Percentiles rank a stretch among this genome's conserved stretches.
Conservation (phyloP, 2,329 filamentous ascomycete species). For the Aspergillus intermedius region DNA sequence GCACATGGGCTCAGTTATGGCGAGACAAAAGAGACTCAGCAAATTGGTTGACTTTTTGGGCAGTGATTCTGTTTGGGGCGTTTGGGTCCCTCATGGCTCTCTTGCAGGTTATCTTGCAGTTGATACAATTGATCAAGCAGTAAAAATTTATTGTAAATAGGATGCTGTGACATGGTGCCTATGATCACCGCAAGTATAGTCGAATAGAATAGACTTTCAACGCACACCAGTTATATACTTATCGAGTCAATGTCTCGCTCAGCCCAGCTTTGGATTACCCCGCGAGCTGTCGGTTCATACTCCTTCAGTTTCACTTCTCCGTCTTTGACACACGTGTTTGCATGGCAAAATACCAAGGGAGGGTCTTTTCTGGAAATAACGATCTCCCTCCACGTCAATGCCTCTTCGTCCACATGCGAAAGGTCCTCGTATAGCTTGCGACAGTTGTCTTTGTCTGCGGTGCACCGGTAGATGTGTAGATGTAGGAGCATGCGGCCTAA, state of each 20-base stretch:
- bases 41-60: conserved; percentile 2
- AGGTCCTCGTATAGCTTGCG: conserved; percentile 53
- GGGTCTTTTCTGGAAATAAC: conserved; percentile 48
- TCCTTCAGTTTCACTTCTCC: conserved; percentile 47
- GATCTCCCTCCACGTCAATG: conserved; percentile 49
- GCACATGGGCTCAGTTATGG: neutral
- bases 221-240: neutral
- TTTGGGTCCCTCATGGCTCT: conserved; percentile 3
- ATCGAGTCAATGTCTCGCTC: conserved; percentile 23
- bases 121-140: neutral
- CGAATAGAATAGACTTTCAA: too few species aligned
- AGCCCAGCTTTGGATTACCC: conserved; percentile 48
- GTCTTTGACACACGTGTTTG: conserved; percentile 48
- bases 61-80: conserved; percentile 3
- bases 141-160: neutral
- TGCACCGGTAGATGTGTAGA: conserved; percentile 58
- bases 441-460: conserved; percentile 51
- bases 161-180: too few species aligned
- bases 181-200: too few species aligned
- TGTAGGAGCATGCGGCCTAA: conserved; percentile 54
- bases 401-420: conserved; percentile 49
- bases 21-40: conserved; percentile 1
- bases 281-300: conserved; percentile 51
- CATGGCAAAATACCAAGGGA: conserved; percentile 58
- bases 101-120: conserved; percentile 2